Evolutionary conservation across 176 grass and related monocot species (phyloP).

Genomic region (Cenchrus fungigraminus): DNA sequence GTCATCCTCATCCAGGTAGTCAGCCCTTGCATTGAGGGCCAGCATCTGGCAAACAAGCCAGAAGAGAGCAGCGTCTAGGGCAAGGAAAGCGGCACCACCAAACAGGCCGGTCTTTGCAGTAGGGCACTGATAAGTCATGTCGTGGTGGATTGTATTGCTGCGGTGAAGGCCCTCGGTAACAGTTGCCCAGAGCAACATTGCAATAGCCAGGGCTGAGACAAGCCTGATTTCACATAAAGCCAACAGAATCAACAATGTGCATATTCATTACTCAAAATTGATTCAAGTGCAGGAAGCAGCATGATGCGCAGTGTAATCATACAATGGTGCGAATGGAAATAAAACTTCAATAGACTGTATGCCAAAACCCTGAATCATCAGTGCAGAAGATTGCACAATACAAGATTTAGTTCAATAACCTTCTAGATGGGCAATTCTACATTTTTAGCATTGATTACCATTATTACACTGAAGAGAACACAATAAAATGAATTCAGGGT

Average conservation of each 20-base stretch:
- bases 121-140: constrained; percentile 63
- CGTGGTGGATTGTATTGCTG: constrained; percentile 53
- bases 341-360: background rate
- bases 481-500: constrained; percentile 4
- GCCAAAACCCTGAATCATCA: background rate
- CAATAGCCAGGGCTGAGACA: constrained; percentile 62
- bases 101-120: constrained; percentile 88
- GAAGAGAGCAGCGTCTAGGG: constrained; percentile 64
- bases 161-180: constrained; percentile 58
- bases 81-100: constrained; percentile 80
- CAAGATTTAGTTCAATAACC: background rate
- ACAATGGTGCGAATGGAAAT: background rate
- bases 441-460: background rate
- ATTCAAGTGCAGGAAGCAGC: background rate
- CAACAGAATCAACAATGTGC: background rate
- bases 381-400: background rate
- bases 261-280: background rate
- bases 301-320: background rate
- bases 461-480: background rate
- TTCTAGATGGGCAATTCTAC: background rate
- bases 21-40: constrained; percentile 73
- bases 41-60: constrained; percentile 82
- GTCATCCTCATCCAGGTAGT: constrained; percentile 65
- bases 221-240: constrained; percentile 54
- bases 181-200: constrained; percentile 71